Evolutionary conservation across 2,329 filamentous ascomycete genomes (phyloP).

Genomic region (Plenodomus lindquistii): DNA sequence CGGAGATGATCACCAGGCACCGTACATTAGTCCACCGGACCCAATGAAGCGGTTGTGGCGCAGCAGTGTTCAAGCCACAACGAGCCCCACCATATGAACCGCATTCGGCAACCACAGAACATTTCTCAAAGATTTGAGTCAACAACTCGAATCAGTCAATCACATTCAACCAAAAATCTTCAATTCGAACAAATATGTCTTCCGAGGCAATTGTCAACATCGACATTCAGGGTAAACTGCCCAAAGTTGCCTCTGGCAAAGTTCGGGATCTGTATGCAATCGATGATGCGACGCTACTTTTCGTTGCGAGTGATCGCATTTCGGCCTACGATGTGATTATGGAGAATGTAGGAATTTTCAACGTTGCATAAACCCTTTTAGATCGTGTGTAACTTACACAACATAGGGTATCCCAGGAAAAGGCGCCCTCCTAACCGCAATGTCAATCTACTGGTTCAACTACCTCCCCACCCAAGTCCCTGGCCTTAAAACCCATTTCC

Average conservation of each 20-base stretch:
- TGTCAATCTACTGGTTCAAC: conserved; percentile 69
- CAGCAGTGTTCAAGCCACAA: conserved; percentile 4
- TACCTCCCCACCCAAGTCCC: conserved; percentile 62
- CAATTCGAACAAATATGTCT: conserved; percentile 26
- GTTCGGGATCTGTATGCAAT: conserved; percentile 81
- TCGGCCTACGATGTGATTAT: conserved; percentile 95
- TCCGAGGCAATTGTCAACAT: conserved; percentile 32
- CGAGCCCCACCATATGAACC: conserved; percentile 14
- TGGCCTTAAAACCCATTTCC: conserved; percentile 64
- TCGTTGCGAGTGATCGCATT: conserved; percentile 86
- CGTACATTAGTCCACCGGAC: background rate
- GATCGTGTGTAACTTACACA: background rate
- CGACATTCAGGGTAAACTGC: conserved; percentile 43
- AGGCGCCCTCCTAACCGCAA: conserved; percentile 67
- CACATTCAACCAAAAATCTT: too few species aligned
- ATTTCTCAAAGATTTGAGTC: conserved; percentile 12
- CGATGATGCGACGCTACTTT: conserved; percentile 72
- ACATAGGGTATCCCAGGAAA: conserved; percentile 68
- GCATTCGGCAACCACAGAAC: conserved; percentile 4
- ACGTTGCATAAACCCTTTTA: background rate
- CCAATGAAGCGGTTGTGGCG: background rate
- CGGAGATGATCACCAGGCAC: background rate
- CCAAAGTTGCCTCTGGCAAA: conserved; percentile 66
- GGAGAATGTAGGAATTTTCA: conserved; percentile 63
- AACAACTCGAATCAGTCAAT: conserved; percentile 1